A percentile compares a stretch with the other conserved stretches of the same genome.
phyloP scores from a whole-genome alignment of 495 filamentous ascomycete species.

The Podospora appendiculata region DNA sequence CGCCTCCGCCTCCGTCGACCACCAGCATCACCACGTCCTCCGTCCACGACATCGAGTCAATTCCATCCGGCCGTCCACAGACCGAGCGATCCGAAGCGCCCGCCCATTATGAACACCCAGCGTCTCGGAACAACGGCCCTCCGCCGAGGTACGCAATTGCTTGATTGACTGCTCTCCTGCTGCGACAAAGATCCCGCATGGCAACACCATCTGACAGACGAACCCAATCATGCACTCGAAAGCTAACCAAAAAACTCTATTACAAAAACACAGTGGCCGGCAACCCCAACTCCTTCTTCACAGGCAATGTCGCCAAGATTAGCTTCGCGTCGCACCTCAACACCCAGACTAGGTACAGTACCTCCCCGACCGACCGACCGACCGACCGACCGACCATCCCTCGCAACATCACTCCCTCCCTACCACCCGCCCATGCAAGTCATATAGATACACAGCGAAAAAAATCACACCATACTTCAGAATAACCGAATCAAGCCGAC shows the following conservation, averaged over 20 bases:
- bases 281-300: slow-evolving; percentile 25
- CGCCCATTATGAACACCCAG: slow-evolving; percentile 24
- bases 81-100: neutral
- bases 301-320: slow-evolving; percentile 20
- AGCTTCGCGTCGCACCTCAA: slow-evolving; percentile 12
- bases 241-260: neutral
- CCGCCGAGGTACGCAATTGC: slow-evolving; percentile 24
- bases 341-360: slow-evolving; percentile 21
- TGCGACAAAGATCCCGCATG: neutral
- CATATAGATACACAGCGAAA: neutral
- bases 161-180: neutral
- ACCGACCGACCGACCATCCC: too few relatives aligned
- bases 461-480: neutral
- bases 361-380: too few relatives aligned
- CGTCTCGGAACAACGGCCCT: slow-evolving; percentile 28
- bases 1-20: too few relatives aligned
- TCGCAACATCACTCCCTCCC: neutral
- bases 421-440: neutral
- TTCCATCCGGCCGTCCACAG: neutral
- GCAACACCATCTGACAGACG: neutral
- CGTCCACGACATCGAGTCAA: neutral
- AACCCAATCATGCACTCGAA: neutral
- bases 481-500: neutral
- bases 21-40: neutral
- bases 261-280: slow-evolving; percentile 13